Conservation (phyloP, 805 yeast species). For the Hanseniaspora singularis region DNA sequence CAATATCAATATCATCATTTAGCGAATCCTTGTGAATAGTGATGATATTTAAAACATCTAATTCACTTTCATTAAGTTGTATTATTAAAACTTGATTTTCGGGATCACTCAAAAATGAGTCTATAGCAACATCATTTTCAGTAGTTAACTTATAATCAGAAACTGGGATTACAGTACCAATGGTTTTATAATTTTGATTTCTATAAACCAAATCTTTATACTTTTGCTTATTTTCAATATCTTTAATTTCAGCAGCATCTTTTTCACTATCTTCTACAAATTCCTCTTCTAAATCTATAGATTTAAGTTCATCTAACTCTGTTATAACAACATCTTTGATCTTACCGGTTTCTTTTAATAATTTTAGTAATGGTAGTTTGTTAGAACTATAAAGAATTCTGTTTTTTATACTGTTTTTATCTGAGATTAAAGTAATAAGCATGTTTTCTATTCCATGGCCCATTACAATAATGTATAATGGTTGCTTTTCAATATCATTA, state of each 20-base stretch:
- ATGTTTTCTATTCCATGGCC: slow-evolving; percentile 9
- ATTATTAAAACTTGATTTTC: slow-evolving; percentile 33
- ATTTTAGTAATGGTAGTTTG: slow-evolving; percentile 60
- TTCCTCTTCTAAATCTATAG: slow-evolving; percentile 5
- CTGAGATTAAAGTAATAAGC: slow-evolving; percentile 70
- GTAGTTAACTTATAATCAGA: slow-evolving; percentile 22
- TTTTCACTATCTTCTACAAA: slow-evolving; percentile 15
- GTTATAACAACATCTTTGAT: slow-evolving; percentile 29
- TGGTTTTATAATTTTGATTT: slow-evolving; percentile 14
- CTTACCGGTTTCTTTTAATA: slow-evolving; percentile 47
- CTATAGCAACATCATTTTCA: slow-evolving; percentile 26
- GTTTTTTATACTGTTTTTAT: slow-evolving; percentile 60
- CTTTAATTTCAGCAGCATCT: slow-evolving; percentile 24
- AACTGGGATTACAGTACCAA: slow-evolving; percentile 18
- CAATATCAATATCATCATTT: slow-evolving; percentile 10
- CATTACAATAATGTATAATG: slow-evolving; percentile 39
- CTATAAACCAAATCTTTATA: slow-evolving; percentile 12
- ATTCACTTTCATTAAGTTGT: slow-evolving; percentile 31
- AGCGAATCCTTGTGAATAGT: slow-evolving; percentile 16
- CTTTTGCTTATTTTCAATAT: slow-evolving; percentile 21
- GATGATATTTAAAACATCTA: slow-evolving; percentile 15
- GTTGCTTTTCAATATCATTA: slow-evolving; percentile 27
- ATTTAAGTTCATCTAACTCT: slow-evolving; percentile 26
- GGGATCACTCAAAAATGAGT: slow-evolving; percentile 35
- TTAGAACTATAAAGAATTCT: slow-evolving; percentile 94